Conservation (phyloP, 768 basidiomycete genomes). For the Podaxis mareebaensis region DNA sequence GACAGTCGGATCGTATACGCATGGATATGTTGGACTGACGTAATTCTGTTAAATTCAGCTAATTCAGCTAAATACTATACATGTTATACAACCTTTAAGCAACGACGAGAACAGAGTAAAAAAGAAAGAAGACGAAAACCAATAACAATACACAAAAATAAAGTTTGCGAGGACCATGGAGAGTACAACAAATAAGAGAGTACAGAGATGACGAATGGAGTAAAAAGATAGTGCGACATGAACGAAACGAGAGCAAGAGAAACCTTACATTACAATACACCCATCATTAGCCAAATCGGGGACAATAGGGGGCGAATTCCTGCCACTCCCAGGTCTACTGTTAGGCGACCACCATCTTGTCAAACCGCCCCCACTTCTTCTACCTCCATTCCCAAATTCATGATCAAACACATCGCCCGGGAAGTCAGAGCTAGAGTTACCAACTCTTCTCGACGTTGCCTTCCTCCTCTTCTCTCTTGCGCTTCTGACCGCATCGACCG, state of each 20-base stretch:
- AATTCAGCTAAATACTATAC: not conserved
- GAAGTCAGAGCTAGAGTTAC: constrained; percentile 34
- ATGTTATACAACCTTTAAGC: not conserved
- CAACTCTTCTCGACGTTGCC: constrained; percentile 41
- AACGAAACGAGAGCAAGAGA: constrained; percentile 13
- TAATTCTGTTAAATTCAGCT: not conserved
- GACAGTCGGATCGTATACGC: too few species aligned
- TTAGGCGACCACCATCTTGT: constrained; percentile 60
- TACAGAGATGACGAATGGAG: not conserved
- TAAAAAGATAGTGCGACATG: not conserved
- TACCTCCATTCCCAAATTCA: constrained; percentile 24
- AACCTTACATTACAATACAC: constrained; percentile 66
- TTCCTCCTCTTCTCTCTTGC: constrained; percentile 70
- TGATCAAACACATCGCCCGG: constrained; percentile 32
- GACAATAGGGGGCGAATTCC: constrained; percentile 48
- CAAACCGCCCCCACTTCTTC: constrained; percentile 19
- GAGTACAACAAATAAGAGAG: constrained; percentile 6
- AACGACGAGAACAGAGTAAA: not conserved
- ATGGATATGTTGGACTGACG: not conserved
- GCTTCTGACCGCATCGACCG: constrained; percentile 72
- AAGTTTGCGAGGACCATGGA: not conserved
- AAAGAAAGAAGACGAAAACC: not conserved
- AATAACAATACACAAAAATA: not conserved
- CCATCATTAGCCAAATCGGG: constrained; percentile 55
- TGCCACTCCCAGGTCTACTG: constrained; percentile 45